Evolutionary conservation across 768 basidiomycete genomes (phyloP).

Genomic region (Lanmaoa pseudosensibilis): DNA sequence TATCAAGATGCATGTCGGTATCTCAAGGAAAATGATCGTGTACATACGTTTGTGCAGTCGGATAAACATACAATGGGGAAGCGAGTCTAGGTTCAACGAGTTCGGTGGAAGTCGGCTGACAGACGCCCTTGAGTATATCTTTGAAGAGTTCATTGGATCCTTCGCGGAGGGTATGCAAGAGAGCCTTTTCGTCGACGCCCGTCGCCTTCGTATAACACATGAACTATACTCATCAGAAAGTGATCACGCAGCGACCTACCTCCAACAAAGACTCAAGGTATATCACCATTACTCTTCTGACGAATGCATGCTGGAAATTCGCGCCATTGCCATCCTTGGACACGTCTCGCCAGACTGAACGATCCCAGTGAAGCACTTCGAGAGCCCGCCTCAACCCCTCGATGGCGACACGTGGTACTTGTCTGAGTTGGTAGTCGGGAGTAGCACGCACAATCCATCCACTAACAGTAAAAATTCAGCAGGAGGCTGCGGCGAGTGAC

Average conservation of each 20-base stretch:
- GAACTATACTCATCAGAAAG: neutral
- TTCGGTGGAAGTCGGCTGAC: neutral
- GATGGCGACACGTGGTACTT: neutral
- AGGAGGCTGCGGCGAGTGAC: neutral
- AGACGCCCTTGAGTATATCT: neutral
- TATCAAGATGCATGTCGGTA: neutral
- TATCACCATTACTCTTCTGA: neutral
- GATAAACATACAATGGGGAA: slow-evolving; percentile 4
- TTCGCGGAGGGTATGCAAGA: neutral
- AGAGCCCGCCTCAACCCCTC: neutral
- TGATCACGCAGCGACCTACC: neutral
- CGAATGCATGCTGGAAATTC: slow-evolving; percentile 1
- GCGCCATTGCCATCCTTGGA: neutral
- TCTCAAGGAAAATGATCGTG: neutral
- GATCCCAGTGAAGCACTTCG: slow-evolving; percentile 1
- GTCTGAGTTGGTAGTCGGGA: neutral
- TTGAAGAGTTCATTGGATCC: neutral
- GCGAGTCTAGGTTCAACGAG: neutral
- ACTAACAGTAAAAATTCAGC: neutral
- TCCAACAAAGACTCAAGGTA: neutral
- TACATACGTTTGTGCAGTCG: neutral
- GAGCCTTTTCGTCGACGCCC: neutral
- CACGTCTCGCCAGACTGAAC: slow-evolving; percentile 4
- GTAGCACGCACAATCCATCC: neutral
- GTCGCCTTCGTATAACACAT: neutral